These are phyloP conservation scores for Bacidia rubella DNA, from an alignment of 495 filamentous ascomycete species.

Conservation along the genomic window DNA sequence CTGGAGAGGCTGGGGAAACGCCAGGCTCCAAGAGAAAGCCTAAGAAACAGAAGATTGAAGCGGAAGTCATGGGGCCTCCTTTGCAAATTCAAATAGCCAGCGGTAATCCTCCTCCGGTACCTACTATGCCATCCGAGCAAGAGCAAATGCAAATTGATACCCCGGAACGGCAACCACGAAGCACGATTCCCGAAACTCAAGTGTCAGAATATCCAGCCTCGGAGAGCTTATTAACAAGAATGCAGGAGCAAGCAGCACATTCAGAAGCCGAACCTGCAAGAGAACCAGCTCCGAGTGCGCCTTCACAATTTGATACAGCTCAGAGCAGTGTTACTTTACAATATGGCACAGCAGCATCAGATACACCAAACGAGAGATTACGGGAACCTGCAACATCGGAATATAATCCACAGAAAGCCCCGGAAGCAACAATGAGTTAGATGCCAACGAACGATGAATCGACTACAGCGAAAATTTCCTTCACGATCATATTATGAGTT, in stretches of 20 bases:
- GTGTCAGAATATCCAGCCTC: not conserved
- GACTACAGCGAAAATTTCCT: not conserved
- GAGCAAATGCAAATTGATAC: constrained; percentile 10
- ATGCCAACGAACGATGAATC: not conserved
- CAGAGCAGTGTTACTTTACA: constrained; percentile 8
- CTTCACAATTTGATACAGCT: constrained; percentile 3
- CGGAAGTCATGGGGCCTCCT: not conserved
- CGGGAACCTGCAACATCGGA: not conserved
- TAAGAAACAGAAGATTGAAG: constrained; percentile 3
- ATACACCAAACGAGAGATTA: not conserved
- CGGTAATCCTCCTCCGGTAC: not conserved
- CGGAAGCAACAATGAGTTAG: not conserved
- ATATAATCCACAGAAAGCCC: not conserved
- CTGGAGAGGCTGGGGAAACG: constrained; percentile 2
- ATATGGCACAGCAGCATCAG: not conserved
- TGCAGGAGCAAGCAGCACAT: constrained; percentile 10
- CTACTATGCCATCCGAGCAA: constrained; percentile 6
- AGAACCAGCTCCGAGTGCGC: not conserved
- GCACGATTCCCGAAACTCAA: constrained; percentile 13
- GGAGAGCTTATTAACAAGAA: constrained; percentile 5
- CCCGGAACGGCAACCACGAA: not conserved
- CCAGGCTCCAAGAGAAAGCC: constrained; percentile 9
- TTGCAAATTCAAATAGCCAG: not conserved
- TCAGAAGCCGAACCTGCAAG: not conserved
- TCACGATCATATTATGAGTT: not conserved